Base-by-base conservation (phyloP, 495 filamentous ascomycete species). In the Bathelium albidoporum region DNA sequence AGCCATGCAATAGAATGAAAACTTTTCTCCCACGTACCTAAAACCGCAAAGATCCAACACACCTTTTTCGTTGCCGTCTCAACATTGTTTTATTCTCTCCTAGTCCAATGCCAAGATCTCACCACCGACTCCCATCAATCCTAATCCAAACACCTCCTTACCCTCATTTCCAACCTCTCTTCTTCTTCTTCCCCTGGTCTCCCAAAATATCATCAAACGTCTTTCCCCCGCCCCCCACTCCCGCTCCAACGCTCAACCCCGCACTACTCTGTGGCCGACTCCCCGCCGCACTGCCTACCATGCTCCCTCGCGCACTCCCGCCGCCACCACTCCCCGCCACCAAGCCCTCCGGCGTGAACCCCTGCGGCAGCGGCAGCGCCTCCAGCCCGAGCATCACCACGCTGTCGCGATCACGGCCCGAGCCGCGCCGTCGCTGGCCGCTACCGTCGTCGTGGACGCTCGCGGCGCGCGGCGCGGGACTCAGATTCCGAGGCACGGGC, bases 151-250 rank as follows among this genome's bases (percentile, higher is more conserved):
- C 10, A n/a, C 4, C 5, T 5, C 22, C 4, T 16, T 4, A 10
- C 24, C 29, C 29, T 26, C 24, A 55, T 10, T 29, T 55, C 18
- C 44, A 49, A 49, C 20, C 52, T 43, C 36, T 77, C 71, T 79
- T 80, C 70, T 76, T 75, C 72, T 76, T 76, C 59, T 70, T 71
- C 64, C 75, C 72, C 43, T 71, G 66, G 45, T 75, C 76, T 59
- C 79, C 80, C n/a, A 87, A 68, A 60, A 87, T 87, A 61, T 83
- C 82, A 71, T 87, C 84, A 74, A 87, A 87, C n/a, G 83, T 87
- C 69, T 79, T 83, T 11, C 49, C 62, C 11, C 43, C 26, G 45
- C 67, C 65, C 0, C 67, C 68, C 5, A 59, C 34, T 28, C 31
- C 65, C 65, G 44, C 53, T 62, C 49, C 62, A 58, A 53, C 43